A percentile compares a stretch with the other conserved stretches of the same genome.
phyloP scores from a whole-genome alignment of 2,329 filamentous ascomycete genomes.

The Sclerotinia borealis region DNA sequence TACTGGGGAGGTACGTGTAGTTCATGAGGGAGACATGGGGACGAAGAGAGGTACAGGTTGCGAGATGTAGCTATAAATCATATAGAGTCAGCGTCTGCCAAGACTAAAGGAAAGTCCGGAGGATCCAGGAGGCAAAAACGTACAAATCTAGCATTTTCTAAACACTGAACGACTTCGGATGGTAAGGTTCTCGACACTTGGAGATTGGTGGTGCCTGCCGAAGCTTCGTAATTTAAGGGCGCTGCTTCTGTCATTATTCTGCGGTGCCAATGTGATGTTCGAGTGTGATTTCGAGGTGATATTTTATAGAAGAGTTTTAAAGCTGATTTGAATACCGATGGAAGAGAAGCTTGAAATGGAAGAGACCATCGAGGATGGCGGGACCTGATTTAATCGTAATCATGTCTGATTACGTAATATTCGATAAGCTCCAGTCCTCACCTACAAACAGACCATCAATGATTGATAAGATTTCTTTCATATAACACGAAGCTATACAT shows the following conservation, averaged over 20 bases:
- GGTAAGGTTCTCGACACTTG: slow-evolving; percentile 66
- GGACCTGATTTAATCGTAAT: background rate
- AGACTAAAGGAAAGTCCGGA: background rate
- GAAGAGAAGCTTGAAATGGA: background rate
- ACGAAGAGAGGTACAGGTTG: slow-evolving; percentile 75
- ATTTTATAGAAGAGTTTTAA: background rate
- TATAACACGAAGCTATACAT: background rate
- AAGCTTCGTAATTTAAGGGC: slow-evolving; percentile 66
- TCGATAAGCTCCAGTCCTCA: background rate
- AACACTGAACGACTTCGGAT: slow-evolving; percentile 78
- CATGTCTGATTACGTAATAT: background rate
- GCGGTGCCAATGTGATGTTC: too few relatives aligned
- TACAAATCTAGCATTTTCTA: slow-evolving; percentile 94
- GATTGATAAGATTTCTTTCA: too few relatives aligned
- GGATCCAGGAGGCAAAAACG: slow-evolving; percentile 30
- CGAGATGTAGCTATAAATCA: slow-evolving; percentile 72
- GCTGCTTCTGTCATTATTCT: slow-evolving; percentile 5
- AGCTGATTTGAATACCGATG: background rate
- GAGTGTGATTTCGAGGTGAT: background rate
- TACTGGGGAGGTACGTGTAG: slow-evolving; percentile 89
- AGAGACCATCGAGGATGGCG: background rate
- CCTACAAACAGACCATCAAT: background rate
- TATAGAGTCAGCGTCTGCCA: background rate
- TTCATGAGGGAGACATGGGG: slow-evolving; percentile 98
- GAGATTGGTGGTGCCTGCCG: slow-evolving; percentile 60